These are phyloP conservation scores for Colletotrichum limetticola DNA, from an alignment of 2,329 filamentous ascomycete genomes.

Conservation along the genomic window DNA sequence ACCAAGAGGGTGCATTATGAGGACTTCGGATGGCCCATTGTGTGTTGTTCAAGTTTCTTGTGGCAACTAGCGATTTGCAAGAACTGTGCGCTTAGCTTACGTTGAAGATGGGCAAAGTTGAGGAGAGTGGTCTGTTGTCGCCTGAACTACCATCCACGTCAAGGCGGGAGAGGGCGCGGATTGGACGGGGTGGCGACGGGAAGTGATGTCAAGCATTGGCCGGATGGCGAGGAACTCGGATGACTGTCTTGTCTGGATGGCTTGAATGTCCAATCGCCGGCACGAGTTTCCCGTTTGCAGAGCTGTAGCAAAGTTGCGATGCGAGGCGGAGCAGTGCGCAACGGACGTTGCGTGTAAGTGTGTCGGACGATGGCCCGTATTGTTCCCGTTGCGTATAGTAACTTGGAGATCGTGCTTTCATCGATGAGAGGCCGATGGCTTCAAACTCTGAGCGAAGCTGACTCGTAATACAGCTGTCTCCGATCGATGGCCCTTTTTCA, in stretches of 20 bases:
- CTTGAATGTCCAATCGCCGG: background rate
- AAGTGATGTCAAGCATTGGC: background rate
- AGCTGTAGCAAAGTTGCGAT: background rate
- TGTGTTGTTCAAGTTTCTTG: slow-evolving; percentile 17
- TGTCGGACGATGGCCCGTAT: background rate
- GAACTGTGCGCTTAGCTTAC: background rate
- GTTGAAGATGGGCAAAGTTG: slow-evolving; percentile 18
- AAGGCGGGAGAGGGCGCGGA: slow-evolving; percentile 3
- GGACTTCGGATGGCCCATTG: slow-evolving; percentile 3
- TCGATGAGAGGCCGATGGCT: background rate
- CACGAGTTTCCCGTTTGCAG: background rate
- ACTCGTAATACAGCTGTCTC: background rate
- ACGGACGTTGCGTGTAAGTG: background rate
- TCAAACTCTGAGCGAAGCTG: background rate
- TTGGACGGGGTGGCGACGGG: slow-evolving; percentile 9
- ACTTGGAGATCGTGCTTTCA: background rate
- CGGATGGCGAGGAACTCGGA: background rate
- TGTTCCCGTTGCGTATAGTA: background rate
- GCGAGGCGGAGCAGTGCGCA: slow-evolving; percentile 1
- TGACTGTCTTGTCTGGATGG: background rate
- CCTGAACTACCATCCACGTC: slow-evolving; percentile 12
- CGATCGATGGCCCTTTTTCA: slow-evolving; percentile 2
- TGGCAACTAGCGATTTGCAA: background rate
- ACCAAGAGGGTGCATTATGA: background rate
- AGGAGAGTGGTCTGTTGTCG: background rate